Evolutionary conservation across 371 early-diverging fungal species (phyloP).

Genomic region (Gilbertella persicaria): DNA sequence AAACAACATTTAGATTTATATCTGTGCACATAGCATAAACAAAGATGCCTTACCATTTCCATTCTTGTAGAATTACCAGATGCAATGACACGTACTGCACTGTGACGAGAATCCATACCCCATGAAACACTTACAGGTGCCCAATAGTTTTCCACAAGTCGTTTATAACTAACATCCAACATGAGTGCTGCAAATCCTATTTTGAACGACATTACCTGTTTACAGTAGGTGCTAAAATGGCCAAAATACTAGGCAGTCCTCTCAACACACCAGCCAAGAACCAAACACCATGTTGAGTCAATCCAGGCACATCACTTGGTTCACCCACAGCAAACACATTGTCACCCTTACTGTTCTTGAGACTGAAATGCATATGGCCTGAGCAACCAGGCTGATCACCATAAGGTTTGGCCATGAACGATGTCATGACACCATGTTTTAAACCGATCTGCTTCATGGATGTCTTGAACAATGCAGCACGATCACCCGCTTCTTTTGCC

Average conservation of each 20-base stretch:
- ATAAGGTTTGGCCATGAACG: conserved; percentile 90
- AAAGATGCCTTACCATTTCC: conserved; percentile 57
- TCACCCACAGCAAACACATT: conserved; percentile 58
- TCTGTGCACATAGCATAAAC: conserved; percentile 1
- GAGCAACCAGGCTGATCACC: conserved; percentile 76
- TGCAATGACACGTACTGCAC: conserved; percentile 76
- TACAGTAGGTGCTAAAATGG: conserved; percentile 79
- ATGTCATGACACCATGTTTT: conserved; percentile 70
- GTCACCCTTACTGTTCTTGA: conserved; percentile 50
- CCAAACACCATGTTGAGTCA: conserved; percentile 59
- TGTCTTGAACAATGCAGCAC: conserved; percentile 80
- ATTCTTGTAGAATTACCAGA: conserved; percentile 67
- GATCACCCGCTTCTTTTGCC: conserved; percentile 72
- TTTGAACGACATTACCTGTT: conserved; percentile 55
- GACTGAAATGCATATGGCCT: conserved; percentile 81
- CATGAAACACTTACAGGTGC: conserved; percentile 85
- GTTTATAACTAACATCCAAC: conserved; percentile 65
- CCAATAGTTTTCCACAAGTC: conserved; percentile 84
- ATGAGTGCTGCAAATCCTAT: too few relatives aligned
- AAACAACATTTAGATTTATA: conserved; percentile 6
- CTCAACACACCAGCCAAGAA: conserved; percentile 79
- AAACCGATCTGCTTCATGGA: conserved; percentile 75
- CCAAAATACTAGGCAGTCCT: conserved; percentile 76
- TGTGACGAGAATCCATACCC: conserved; percentile 79
- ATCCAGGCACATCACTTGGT: conserved; percentile 27